Base-by-base conservation (phyloP, 495 filamentous ascomycete species). In the Penicillium pancosmium region DNA sequence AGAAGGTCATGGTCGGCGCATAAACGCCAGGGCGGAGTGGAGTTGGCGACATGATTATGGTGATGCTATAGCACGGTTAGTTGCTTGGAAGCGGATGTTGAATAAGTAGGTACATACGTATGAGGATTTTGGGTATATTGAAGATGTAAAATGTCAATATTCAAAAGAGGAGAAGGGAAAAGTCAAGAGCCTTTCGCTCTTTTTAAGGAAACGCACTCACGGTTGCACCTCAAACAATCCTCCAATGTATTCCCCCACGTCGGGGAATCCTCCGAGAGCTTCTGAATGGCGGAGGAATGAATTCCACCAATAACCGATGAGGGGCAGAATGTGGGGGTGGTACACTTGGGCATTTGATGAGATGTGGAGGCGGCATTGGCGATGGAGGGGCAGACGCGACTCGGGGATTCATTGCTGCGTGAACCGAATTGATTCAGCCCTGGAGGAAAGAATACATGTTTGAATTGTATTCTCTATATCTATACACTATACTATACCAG, bases 1-100 rank as follows among this genome's bases (percentile, higher is more conserved):
- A 95, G 76, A 96, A 94, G 60, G 91, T 94, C 85, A 93, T 91
- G 33, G 90, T 93, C 18, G 92, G 92, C 59, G 89, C 88, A 73
- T 94, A 95, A 70, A 93, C 92, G 67, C 92, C 92, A 62, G 88
- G 87, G 13, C 88, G 89, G 50, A 95, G 86, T 60, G 89, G 84
- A 46, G 86, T 84, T 54, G 73, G 75, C 36, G 77, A 33, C 66
- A 69, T 68, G 63, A 54, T 67, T 61, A 49, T 60, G 54, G 67
- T 68, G 63, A 54, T 67, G 63, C 52, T 60, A 57, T 36, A 53
- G 10, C 41, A 50, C 46, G 13, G 51, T 40, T 51, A 54, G 36
- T 19, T 58, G 27, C 21, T 53, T 38, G 18, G 12, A 52, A 51
- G 12, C 16, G 41, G 4, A 44, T 40, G 11, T 40, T 40, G 21